Evolutionary conservation across 306 rosid species (phyloP).

Genomic region (Begonia masoniana): DNA sequence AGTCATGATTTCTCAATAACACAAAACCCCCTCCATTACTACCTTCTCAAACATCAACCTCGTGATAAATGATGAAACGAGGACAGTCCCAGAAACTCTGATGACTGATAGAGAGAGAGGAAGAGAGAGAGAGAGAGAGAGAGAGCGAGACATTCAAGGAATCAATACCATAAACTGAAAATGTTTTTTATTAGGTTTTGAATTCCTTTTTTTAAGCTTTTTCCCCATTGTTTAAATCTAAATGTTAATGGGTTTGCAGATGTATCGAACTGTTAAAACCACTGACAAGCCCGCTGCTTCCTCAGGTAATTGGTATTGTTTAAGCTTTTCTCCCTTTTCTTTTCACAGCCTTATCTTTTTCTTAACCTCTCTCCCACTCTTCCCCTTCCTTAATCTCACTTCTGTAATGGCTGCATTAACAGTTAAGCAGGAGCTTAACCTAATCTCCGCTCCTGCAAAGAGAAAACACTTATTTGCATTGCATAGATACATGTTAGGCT

Average conservation of each 20-base stretch:
- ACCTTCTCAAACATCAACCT: slow-evolving; percentile 48
- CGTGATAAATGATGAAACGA: slow-evolving; percentile 50
- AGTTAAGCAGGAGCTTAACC: too few relatives aligned
- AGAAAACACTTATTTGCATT: too few relatives aligned
- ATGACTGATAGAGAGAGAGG: slow-evolving; percentile 5
- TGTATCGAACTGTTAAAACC: slow-evolving; percentile 94
- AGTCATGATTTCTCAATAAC: slow-evolving; percentile 70
- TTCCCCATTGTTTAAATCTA: too few relatives aligned
- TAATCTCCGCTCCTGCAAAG: too few relatives aligned
- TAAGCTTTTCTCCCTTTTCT: neutral
- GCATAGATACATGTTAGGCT: too few relatives aligned
- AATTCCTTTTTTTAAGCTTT: neutral
- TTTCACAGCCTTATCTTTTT: slow-evolving; percentile 18
- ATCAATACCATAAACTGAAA: neutral
- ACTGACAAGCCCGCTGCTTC: slow-evolving; percentile 93
- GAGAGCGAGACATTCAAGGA: slow-evolving; percentile 1
- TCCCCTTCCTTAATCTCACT: too few relatives aligned
- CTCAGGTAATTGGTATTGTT: slow-evolving; percentile 79
- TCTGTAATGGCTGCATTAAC: too few relatives aligned
- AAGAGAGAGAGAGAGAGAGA: slow-evolving; percentile 4
- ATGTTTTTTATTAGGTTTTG: neutral
- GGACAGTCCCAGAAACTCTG: slow-evolving; percentile 9
- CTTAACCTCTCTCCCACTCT: neutral
- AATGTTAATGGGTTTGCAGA: slow-evolving; percentile 27
- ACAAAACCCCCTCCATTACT: slow-evolving; percentile 14